Conservation (phyloP, 2,329 filamentous ascomycete species). For the Phoma sp. region DNA sequence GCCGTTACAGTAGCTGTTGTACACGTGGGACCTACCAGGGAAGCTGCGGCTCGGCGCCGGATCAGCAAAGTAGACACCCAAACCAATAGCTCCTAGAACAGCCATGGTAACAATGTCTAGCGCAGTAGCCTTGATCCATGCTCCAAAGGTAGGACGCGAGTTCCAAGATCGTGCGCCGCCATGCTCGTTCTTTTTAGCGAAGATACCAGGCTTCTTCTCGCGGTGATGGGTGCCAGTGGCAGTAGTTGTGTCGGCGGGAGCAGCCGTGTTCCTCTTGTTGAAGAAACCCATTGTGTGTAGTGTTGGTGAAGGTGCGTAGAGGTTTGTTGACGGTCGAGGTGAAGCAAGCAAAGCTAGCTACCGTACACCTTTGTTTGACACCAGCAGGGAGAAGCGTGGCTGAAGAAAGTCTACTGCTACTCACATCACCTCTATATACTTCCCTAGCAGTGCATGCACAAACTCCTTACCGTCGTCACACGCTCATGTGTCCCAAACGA, state of each 20-base stretch:
- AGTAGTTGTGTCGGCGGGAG: slow-evolving; percentile 46
- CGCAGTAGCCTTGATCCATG: slow-evolving; percentile 73
- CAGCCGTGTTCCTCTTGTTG: slow-evolving; percentile 44
- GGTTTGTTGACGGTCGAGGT: background rate
- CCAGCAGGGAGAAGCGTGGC: slow-evolving; percentile 1
- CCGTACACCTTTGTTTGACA: slow-evolving; percentile 5
- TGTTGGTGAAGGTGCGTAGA: slow-evolving; percentile 6
- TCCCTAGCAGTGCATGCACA: background rate
- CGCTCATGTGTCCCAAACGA: slow-evolving; percentile 1
- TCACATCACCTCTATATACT: slow-evolving; percentile 12
- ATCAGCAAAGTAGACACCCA: slow-evolving; percentile 71
- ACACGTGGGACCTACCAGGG: slow-evolving; percentile 48
- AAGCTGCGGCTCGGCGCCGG: slow-evolving; percentile 75
- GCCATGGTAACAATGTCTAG: slow-evolving; percentile 74
- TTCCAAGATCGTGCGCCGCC: slow-evolving; percentile 34
- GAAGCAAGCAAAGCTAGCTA: slow-evolving; percentile 13
- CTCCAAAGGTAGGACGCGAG: slow-evolving; percentile 65
- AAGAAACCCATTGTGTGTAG: slow-evolving; percentile 47
- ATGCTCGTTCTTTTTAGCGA: slow-evolving; percentile 25
- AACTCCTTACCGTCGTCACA: slow-evolving; percentile 12
- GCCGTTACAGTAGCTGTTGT: background rate
- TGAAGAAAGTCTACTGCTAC: background rate
- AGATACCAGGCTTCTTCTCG: slow-evolving; percentile 41
- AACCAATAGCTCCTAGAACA: slow-evolving; percentile 69
- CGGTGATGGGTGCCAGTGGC: slow-evolving; percentile 38